These are phyloP conservation scores for Oryza nivara DNA, from an alignment of 176 grass and related monocot genomes.

Conservation along the genomic window DNA sequence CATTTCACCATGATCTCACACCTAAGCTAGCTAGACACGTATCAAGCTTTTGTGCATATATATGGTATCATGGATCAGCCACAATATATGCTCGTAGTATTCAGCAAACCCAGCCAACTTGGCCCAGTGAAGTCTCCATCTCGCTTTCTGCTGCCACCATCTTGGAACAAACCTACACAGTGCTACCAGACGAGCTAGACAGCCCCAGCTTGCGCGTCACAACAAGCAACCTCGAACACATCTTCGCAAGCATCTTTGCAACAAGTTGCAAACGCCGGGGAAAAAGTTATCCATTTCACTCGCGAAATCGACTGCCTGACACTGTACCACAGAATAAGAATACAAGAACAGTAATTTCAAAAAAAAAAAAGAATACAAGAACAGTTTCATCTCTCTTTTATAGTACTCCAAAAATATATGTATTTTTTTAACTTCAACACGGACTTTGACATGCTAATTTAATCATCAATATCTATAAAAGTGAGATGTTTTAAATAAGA, in stretches of 20 bases:
- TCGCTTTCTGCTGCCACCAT: not conserved
- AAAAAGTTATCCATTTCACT: not conserved
- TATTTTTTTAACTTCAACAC: too few relatives aligned
- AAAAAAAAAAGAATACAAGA: not conserved
- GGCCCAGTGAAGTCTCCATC: not conserved
- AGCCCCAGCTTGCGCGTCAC: not conserved
- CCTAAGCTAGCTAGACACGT: not conserved
- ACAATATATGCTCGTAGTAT: not conserved
- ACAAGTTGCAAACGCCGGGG: not conserved
- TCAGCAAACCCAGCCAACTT: not conserved
- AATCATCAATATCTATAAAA: too few relatives aligned
- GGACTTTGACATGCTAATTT: too few relatives aligned
- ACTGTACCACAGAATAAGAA: not conserved
- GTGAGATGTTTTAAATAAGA: too few relatives aligned
- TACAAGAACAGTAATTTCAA: too few relatives aligned
- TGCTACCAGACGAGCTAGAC: not conserved
- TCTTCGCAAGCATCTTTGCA: conserved; percentile 14
- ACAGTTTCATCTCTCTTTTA: not conserved
- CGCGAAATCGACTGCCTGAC: not conserved
- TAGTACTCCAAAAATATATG: too few relatives aligned
- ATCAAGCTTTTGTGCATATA: not conserved
- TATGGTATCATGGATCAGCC: not conserved
- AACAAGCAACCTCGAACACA: not conserved
- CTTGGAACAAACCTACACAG: not conserved
- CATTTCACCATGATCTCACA: not conserved